Percentiles rank a stretch among this genome's conserved stretches.
phyloP scores from a whole-genome alignment of 352 stramenopile genomes.

The Pythium oligandrum region DNA sequence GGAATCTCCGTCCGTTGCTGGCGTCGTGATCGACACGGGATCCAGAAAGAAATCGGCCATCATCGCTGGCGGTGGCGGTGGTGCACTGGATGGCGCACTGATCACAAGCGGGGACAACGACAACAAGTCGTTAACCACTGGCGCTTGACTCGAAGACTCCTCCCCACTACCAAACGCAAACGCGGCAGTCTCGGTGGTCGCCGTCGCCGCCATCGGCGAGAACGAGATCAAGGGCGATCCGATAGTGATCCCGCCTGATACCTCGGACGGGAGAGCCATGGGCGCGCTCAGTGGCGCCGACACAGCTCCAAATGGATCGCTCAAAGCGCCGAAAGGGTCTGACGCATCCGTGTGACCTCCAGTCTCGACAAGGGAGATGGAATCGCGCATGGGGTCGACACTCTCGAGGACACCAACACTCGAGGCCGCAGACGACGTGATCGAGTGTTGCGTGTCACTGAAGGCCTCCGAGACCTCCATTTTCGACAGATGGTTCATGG shows the following conservation, averaged over 20 bases:
- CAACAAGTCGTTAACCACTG: constrained; percentile 8
- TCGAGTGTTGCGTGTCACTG: too few species aligned
- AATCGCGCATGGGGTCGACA: background rate
- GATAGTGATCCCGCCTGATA: constrained; percentile 1
- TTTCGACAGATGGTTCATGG: too few species aligned
- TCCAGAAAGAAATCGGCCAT: constrained; percentile 5
- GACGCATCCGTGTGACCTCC: background rate
- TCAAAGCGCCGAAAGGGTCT: constrained; percentile 1
- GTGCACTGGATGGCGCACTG: too few species aligned
- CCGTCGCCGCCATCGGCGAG: constrained; percentile 10
- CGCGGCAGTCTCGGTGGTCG: background rate
- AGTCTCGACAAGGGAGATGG: constrained; percentile 2
- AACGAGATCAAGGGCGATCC: constrained; percentile 21
- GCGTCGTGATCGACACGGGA: background rate
- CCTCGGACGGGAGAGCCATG: too few species aligned
- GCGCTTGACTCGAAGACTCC: too few species aligned
- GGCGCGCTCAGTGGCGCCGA: too few species aligned
- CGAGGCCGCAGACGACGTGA: too few species aligned
- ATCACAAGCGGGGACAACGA: constrained; percentile 10
- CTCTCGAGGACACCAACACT: too few species aligned
- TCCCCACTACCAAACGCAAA: constrained; percentile 1
- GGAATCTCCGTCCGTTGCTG: background rate
- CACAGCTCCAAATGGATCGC: too few species aligned
- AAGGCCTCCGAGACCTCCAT: too few species aligned
- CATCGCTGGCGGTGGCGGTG: background rate